phyloP scores from a whole-genome alignment of 2,329 filamentous ascomycete genomes.

The Cladosporium velox region DNA sequence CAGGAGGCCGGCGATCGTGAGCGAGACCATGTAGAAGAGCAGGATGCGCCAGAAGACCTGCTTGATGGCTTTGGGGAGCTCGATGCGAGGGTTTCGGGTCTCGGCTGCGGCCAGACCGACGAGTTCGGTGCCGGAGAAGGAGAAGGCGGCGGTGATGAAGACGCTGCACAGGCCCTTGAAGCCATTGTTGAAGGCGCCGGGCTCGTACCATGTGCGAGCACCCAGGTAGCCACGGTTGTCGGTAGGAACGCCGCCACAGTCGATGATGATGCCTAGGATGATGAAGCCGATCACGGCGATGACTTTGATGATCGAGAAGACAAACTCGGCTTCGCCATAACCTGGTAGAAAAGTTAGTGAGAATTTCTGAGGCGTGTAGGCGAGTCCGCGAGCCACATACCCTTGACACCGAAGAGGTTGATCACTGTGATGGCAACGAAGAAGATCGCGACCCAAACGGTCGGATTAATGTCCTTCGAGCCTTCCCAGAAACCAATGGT shows the following conservation, averaged over 20 bases:
- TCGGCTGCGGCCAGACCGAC: constrained; percentile 54
- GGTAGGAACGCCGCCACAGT: constrained; percentile 58
- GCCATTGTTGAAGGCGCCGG: constrained; percentile 52
- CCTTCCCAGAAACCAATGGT: constrained; percentile 33
- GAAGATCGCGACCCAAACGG: constrained; percentile 82
- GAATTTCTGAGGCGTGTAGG: constrained; percentile 69
- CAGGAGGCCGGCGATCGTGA: constrained; percentile 34
- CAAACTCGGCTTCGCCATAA: constrained; percentile 35
- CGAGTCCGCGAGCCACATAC: constrained; percentile 83
- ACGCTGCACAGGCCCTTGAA: constrained; percentile 66
- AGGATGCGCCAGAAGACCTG: constrained; percentile 37
- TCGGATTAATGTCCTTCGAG: constrained; percentile 55
- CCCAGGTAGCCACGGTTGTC: constrained; percentile 26
- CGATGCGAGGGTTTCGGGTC: constrained; percentile 51
- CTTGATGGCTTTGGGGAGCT: constrained; percentile 37
- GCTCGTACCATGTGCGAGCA: constrained; percentile 49
- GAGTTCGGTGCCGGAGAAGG: constrained; percentile 64
- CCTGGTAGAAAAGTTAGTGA: constrained; percentile 14
- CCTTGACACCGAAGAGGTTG: constrained; percentile 82
- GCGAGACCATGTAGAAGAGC: constrained; percentile 36
- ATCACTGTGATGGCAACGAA: constrained; percentile 73
- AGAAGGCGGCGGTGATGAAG: constrained; percentile 64
- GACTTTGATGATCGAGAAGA: constrained; percentile 34
- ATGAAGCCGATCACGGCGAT: constrained; percentile 61
- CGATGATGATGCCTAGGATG: constrained; percentile 60